phyloP scores from a whole-genome alignment of 2,329 filamentous ascomycete genomes.

The Calonectria hawksworthii region DNA sequence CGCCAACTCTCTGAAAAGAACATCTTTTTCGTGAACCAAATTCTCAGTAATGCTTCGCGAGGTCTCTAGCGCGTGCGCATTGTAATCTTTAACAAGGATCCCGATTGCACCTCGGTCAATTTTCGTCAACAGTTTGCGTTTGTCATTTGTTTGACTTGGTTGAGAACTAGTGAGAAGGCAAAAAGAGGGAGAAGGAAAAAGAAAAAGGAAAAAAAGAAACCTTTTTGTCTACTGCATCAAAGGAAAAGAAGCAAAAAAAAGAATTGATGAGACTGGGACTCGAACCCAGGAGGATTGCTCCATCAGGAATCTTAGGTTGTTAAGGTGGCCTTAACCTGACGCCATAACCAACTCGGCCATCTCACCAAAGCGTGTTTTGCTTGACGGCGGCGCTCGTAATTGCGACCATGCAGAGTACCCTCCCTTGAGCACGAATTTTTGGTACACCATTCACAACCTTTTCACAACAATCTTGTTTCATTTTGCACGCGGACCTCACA shows the following conservation, averaged over 20 bases:
- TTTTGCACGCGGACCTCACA: not conserved
- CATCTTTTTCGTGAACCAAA: too few species aligned
- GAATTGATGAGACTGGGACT: slow-evolving; percentile 10
- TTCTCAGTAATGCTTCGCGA: too few species aligned
- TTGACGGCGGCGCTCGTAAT: not conserved
- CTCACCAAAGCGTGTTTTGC: not conserved
- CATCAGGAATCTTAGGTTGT: slow-evolving; percentile 9
- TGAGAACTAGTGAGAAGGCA: not conserved
- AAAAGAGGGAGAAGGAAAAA: too few species aligned
- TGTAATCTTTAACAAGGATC: too few species aligned
- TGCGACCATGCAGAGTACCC: not conserved
- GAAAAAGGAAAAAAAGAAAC: not conserved
- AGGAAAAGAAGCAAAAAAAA: not conserved
- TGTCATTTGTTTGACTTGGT: too few species aligned
- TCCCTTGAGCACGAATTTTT: not conserved
- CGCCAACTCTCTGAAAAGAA: too few species aligned
- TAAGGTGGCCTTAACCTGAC: slow-evolving; percentile 13
- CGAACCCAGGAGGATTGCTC: slow-evolving; percentile 13
- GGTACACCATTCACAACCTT: not conserved
- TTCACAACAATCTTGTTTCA: not conserved
- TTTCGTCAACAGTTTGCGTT: too few species aligned
- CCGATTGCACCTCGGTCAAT: too few species aligned
- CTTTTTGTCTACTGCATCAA: not conserved
- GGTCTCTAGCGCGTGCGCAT: too few species aligned
- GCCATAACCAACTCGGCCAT: slow-evolving; percentile 14